Conservation (phyloP, 257 asterid genomes). For the Rehmannia glutinosa region DNA sequence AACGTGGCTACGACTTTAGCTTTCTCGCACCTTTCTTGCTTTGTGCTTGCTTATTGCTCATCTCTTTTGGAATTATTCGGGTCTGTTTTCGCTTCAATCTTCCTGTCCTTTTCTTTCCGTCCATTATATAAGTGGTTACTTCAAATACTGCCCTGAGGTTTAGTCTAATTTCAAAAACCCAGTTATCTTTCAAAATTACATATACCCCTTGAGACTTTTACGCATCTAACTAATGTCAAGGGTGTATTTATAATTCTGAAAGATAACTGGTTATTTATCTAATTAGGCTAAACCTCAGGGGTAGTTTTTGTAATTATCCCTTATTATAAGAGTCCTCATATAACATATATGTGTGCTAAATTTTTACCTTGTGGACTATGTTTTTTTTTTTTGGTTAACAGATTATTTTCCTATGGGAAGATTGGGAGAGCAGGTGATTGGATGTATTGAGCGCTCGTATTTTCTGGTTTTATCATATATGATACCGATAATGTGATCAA, state of each 20-base stretch:
- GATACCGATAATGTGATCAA: constrained; percentile 69
- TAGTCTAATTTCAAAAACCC: too few species aligned
- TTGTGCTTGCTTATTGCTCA: constrained; percentile 42
- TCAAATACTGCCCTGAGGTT: too few species aligned
- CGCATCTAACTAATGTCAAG: too few species aligned
- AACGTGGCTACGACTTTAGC: constrained; percentile 53
- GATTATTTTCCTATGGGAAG: constrained; percentile 48
- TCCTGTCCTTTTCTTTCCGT: too few species aligned
- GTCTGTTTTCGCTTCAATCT: constrained; percentile 16
- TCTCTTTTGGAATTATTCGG: constrained; percentile 45
- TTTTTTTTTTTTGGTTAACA: constrained; percentile 6
- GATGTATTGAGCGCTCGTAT: constrained; percentile 48
- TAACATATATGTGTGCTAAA: neutral
- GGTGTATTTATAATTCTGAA: too few species aligned
- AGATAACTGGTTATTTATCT: too few species aligned
- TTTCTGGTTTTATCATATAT: constrained; percentile 58
- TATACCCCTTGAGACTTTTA: too few species aligned
- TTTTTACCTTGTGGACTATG: neutral
- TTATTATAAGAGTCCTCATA: too few species aligned
- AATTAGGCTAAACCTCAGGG: too few species aligned
- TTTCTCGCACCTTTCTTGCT: constrained; percentile 67
- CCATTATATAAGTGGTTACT: too few species aligned
- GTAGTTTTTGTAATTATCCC: too few species aligned
- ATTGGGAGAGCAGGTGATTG: constrained; percentile 31
- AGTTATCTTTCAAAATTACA: too few species aligned